Conservation (phyloP, 148 eudicot genomes). For the Chenopodium quinoa region DNA sequence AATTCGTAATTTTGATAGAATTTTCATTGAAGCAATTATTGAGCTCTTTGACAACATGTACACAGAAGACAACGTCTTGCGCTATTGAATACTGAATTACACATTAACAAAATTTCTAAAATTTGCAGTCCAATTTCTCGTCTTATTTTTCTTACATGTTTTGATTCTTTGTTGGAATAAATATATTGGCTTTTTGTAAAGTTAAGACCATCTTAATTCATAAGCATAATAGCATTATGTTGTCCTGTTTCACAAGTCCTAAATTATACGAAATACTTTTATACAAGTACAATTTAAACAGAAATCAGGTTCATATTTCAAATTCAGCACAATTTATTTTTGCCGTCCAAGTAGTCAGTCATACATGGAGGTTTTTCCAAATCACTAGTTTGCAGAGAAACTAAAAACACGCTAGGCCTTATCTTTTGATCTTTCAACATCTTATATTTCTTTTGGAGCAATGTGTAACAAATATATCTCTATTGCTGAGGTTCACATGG, state of each 20-base stretch:
- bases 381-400: background rate
- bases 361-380: background rate
- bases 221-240: background rate
- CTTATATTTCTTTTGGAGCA: background rate
- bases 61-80: background rate
- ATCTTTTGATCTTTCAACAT: background rate
- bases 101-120: background rate
- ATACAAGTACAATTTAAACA: too few species aligned
- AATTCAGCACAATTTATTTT: background rate
- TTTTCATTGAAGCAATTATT: background rate
- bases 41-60: background rate
- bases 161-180: background rate
- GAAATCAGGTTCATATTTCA: too few species aligned
- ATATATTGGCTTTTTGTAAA: background rate
- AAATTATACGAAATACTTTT: too few species aligned
- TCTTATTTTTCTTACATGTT: too few species aligned
- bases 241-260: background rate
- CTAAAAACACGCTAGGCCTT: background rate
- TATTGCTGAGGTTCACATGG: slow-evolving; percentile 1
- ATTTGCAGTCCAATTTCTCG: background rate
- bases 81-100: background rate
- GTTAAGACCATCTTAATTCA: background rate
- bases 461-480: background rate
- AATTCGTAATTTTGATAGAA: slow-evolving; percentile 9
- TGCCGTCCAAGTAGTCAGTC: background rate